Conservation (phyloP, 2,329 filamentous ascomycete species). For the Cadophora gregata region DNA sequence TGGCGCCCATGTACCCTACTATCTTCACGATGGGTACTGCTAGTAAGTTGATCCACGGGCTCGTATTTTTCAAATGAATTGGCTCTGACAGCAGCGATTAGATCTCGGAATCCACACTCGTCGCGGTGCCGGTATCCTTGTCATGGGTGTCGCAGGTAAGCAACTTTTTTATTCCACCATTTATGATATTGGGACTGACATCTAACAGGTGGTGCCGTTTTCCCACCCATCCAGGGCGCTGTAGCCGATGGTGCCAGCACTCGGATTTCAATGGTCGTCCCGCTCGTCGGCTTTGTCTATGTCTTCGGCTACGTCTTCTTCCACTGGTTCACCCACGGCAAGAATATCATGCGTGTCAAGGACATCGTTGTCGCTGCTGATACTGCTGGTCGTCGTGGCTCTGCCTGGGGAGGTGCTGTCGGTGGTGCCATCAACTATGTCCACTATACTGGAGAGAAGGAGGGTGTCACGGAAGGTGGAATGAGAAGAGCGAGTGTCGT, state of each 20-base stretch:
- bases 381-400: conserved; percentile 29
- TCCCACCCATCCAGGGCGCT: conserved; percentile 73
- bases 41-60: conserved; percentile 44
- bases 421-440: conserved; percentile 36
- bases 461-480: conserved; percentile 18
- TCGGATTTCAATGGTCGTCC: conserved; percentile 52
- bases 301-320: conserved; percentile 44
- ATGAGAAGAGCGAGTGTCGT: conserved; percentile 20
- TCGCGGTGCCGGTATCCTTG: conserved; percentile 74
- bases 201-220: conserved; percentile 72
- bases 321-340: conserved; percentile 46
- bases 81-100: not conserved
- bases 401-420: conserved; percentile 37
- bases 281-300: conserved; percentile 50
- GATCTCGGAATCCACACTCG: conserved; percentile 79
- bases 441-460: conserved; percentile 35
- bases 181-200: too few species aligned
- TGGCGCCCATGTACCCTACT: conserved; percentile 83
- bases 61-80: too few species aligned
- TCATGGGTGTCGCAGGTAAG: conserved; percentile 49
- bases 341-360: conserved; percentile 43
- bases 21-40: conserved; percentile 81
- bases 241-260: conserved; percentile 60
- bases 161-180: too few species aligned
- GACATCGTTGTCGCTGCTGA: conserved; percentile 36